Percentiles rank a stretch among this genome's conserved stretches.
Conservation (phyloP, 108 stramenopile species). For the Cyclotella distinguenda region DNA sequence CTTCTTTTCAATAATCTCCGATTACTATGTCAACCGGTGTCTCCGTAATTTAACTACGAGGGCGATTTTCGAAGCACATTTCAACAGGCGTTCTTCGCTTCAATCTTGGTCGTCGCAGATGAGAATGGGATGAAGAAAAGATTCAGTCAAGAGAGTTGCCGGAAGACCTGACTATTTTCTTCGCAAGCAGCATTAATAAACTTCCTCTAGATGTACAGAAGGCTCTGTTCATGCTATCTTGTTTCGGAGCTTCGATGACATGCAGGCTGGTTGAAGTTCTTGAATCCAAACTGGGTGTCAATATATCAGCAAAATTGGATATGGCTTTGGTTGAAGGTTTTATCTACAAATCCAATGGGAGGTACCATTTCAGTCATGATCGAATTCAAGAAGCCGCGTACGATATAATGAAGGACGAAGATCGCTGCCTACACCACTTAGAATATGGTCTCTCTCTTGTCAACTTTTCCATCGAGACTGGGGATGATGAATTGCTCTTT, state of each 20-base stretch:
- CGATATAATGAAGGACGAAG: constrained; percentile 8
- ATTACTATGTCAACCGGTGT: too few species aligned
- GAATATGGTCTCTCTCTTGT: constrained; percentile 3
- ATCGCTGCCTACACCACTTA: constrained; percentile 2
- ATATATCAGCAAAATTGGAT: too few species aligned
- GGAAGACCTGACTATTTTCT: constrained; percentile 19
- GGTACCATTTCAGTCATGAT: constrained; percentile 18
- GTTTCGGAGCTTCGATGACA: constrained; percentile 7
- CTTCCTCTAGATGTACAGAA: constrained; percentile 5
- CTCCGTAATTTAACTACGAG: too few species aligned
- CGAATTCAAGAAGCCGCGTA: constrained; percentile 25
- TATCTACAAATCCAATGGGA: constrained; percentile 1
- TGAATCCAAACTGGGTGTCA: too few species aligned
- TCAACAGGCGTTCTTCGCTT: constrained; percentile 10
- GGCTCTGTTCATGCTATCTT: constrained; percentile 11
- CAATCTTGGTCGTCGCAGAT: constrained; percentile 9
- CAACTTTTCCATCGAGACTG: neutral
- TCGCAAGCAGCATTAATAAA: constrained; percentile 5
- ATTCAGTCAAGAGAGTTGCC: constrained; percentile 10
- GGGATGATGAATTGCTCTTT: constrained; percentile 6
- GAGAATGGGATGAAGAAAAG: constrained; percentile 24
- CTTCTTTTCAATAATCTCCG: too few species aligned
- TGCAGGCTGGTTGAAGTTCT: too few species aligned
- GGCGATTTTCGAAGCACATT: too few species aligned
- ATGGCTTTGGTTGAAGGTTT: too few species aligned